These are phyloP conservation scores for Talaromyces sp. DNA, from an alignment of 2,329 filamentous ascomycete species.

Conservation along the genomic window DNA sequence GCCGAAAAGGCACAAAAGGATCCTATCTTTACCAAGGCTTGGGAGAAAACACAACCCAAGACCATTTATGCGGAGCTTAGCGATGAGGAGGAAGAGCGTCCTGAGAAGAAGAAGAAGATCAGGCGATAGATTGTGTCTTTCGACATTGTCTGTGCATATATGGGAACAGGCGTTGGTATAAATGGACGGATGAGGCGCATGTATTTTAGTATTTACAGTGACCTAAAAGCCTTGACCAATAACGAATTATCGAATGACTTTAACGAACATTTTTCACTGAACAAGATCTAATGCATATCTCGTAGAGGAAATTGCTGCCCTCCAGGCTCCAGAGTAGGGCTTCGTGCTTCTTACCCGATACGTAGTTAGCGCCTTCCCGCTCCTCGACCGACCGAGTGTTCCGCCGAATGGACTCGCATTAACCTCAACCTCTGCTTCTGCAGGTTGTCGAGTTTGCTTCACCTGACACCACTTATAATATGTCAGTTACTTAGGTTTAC, in stretches of 20 bases:
- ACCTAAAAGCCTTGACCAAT: neutral
- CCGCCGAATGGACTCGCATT: neutral
- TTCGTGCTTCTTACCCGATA: constrained; percentile 7
- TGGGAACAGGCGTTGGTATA: neutral
- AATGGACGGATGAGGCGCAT: neutral
- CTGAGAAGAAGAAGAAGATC: constrained; percentile 62
- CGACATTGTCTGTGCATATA: constrained; percentile 9
- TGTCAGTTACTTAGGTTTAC: neutral
- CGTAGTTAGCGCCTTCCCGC: constrained; percentile 8
- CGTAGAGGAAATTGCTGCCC: neutral
- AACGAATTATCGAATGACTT: too few species aligned
- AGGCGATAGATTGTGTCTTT: constrained; percentile 23
- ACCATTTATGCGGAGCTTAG: constrained; percentile 87
- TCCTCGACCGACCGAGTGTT: neutral
- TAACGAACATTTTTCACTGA: neutral
- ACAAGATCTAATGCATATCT: neutral
- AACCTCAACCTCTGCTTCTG: constrained; percentile 2
- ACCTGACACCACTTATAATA: neutral
- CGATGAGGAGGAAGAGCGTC: constrained; percentile 68
- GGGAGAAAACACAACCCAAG: constrained; percentile 86
- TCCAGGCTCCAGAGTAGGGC: neutral
- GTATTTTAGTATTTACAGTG: neutral
- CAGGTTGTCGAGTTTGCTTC: neutral
- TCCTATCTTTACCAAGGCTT: constrained; percentile 90
- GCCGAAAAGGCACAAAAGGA: constrained; percentile 89